phyloP scores from a whole-genome alignment of 1,284 basidiomycete species.

The Rhodotorula sp. region DNA sequence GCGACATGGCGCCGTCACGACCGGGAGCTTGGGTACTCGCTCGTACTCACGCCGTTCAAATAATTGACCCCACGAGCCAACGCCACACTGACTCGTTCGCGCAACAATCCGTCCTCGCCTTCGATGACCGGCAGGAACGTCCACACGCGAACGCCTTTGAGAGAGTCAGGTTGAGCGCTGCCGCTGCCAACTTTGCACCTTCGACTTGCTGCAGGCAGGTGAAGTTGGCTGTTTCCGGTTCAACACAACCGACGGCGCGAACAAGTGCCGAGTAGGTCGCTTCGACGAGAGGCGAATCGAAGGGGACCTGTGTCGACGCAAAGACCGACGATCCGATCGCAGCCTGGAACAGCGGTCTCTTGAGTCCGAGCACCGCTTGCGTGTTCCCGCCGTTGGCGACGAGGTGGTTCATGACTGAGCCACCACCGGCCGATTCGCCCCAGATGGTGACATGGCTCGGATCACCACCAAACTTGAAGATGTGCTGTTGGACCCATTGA shows the following conservation, averaged over 20 bases:
- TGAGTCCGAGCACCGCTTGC: slow-evolving; percentile 30
- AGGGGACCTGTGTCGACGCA: neutral
- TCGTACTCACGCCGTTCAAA: neutral
- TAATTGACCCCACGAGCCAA: neutral
- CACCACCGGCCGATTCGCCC: slow-evolving; percentile 50
- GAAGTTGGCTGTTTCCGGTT: neutral
- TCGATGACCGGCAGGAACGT: neutral
- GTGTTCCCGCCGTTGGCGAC: slow-evolving; percentile 26
- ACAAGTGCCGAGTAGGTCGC: neutral
- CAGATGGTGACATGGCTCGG: slow-evolving; percentile 46
- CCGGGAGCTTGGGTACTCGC: too few relatives aligned
- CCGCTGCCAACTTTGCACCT: neutral
- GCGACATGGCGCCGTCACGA: too few relatives aligned
- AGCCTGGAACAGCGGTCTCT: slow-evolving; percentile 45
- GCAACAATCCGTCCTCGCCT: neutral
- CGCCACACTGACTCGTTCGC: neutral
- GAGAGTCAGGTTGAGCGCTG: neutral
- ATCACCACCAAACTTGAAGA: slow-evolving; percentile 56
- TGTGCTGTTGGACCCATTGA: slow-evolving; percentile 61
- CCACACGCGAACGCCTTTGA: neutral
- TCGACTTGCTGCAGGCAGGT: neutral
- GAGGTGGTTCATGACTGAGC: slow-evolving; percentile 42
- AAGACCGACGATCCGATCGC: slow-evolving; percentile 43
- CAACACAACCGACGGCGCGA: neutral
- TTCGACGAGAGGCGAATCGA: neutral